Base-by-base conservation (phyloP, 2,329 filamentous ascomycete genomes). In the Hysterium pulicare region DNA sequence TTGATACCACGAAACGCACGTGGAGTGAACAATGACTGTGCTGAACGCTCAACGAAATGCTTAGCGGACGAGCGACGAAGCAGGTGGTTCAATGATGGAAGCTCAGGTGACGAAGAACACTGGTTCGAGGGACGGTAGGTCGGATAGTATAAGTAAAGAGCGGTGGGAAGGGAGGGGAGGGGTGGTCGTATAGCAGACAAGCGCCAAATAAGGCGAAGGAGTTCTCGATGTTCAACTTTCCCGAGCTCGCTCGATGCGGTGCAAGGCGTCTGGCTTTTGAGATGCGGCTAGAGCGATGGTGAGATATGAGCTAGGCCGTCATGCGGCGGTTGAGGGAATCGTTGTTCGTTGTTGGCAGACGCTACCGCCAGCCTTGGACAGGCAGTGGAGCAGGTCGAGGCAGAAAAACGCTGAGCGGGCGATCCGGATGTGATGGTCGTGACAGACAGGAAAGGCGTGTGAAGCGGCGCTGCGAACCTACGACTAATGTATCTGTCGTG, bases 211-310 rank as follows among this genome's bases (percentile, higher is more conserved):
- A 56, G 57, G 44, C 24, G 48, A 50, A 58, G 54, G 54, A 59
- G 54, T 52, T 55, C 58, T 57, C 58, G 50, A 54, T 58, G 51
- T 50, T 64, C 56, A 50, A 54, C 49, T 50, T 48, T 28, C 24
- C 8, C 8, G 24, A 28, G 24, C 24, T 7, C 24, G 24, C 24
- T 28, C 24, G 24, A 28, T 50, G 53, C 26, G 33, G 58, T 48
- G 59, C 58, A 54, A 62, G 54, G 55, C 49, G 48, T 59, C 53
- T 61, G 57, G 21, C 53, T 66, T 61, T 62, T 64, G 55, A 60
- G 47, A 56, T 55, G 61, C 57, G 57, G 61, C 60, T 61, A 62
- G 57, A 59, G 57, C 50, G 51, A 46, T 59, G 57, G 61, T 58
- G 54, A 58, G 55, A 47, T 56, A 53, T 53, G 49, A 41, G 57